Conservation (phyloP, 257 asterid species). For the Osmanthus fragrans region DNA sequence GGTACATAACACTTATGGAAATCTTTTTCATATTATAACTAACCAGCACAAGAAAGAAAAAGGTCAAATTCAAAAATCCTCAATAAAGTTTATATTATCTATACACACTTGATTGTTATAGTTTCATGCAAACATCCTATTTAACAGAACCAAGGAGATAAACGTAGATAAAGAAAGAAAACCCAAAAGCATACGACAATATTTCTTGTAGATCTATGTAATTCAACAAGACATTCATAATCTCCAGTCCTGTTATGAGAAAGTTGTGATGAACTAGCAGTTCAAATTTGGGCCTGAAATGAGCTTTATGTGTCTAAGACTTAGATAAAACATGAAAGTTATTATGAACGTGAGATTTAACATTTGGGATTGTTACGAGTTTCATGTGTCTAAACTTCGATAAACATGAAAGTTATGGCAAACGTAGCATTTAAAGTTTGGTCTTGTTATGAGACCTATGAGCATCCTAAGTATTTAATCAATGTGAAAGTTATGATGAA, state of each 20-base stretch:
- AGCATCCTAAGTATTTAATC: background rate
- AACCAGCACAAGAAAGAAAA: background rate
- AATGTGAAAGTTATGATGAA: background rate
- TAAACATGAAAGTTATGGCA: background rate
- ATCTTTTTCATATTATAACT: background rate
- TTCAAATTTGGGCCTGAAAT: background rate
- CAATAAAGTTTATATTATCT: background rate
- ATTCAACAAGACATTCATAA: background rate
- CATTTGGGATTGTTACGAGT: background rate
- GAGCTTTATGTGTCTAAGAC: background rate
- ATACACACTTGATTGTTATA: background rate
- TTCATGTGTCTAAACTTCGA: background rate
- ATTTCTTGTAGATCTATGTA: background rate
- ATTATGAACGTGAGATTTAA: background rate
- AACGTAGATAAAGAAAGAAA: background rate
- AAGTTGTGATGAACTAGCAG: background rate
- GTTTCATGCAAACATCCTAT: background rate
- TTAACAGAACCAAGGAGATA: background rate
- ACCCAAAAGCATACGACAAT: background rate
- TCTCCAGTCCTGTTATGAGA: background rate
- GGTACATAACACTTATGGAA: background rate
- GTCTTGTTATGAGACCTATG: background rate
- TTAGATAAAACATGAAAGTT: background rate
- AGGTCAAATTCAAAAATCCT: background rate
- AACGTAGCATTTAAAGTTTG: background rate